Evolutionary conservation across 2,329 filamentous ascomycete species (phyloP).

Genomic region (Penicillium sp.): DNA sequence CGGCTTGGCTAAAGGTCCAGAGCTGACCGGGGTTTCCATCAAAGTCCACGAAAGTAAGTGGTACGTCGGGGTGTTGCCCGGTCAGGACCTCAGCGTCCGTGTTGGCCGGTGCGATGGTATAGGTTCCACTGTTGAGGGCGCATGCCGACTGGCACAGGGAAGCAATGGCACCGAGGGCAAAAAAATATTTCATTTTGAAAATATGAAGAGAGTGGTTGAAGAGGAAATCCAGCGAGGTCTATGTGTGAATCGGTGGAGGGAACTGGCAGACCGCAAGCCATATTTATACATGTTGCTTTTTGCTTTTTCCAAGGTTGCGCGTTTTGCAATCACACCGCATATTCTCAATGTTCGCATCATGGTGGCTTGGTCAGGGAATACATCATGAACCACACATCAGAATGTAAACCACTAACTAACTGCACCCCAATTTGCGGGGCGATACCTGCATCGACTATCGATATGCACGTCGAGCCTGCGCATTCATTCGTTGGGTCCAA

Average conservation of each 20-base stretch:
- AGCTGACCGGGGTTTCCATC: background rate
- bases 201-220: background rate
- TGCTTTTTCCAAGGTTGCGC: background rate
- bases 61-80: background rate
- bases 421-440: background rate
- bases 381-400: too few species aligned
- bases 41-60: background rate
- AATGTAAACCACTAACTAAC: too few species aligned
- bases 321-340: background rate
- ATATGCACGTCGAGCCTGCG: background rate
- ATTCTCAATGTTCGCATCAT: too few species aligned
- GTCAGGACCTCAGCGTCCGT: background rate
- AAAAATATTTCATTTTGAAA: constrained; percentile 14
- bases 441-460: background rate
- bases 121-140: background rate
- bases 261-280: background rate
- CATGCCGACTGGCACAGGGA: background rate
- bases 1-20: background rate
- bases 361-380: too few species aligned
- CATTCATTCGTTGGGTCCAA: too few species aligned
- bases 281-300: background rate
- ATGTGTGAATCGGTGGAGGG: background rate
- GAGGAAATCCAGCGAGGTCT: background rate
- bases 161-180: background rate
- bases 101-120: background rate